Base-by-base conservation (phyloP, 2,329 filamentous ascomycete genomes). In the Aureobasidium sp. region DNA sequence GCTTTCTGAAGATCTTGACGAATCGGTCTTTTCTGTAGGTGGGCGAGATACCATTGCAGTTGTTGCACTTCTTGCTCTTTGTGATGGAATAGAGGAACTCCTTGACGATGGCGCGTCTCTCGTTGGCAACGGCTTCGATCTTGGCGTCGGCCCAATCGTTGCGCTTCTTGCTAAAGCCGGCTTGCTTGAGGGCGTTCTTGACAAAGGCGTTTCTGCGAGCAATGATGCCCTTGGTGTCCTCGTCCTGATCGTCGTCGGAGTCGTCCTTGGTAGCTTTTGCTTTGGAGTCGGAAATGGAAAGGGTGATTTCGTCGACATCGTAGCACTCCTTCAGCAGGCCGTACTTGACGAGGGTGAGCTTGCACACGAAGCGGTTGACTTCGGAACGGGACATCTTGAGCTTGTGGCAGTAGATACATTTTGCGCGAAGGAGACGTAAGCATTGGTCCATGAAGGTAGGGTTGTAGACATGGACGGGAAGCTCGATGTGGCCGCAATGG, bases 361-460 rank as follows among this genome's bases (percentile, higher is more conserved):
- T 92, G 80, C 91, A 97, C 47, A 84, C 78, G 71, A 90, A 94
- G 67, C 87, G 83, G 75, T 93, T 90, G 65, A 96, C 80, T 64
- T 90, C 84, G 59, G 86, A 83, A 53, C 87, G 84, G n/a, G 87
- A 81, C 73, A 97, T 82, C 71, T 89, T 90, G 67, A 99, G 86
- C 62, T 87, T 86, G 71, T 92, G 88, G 76, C 95, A 99, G 78
- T 96, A 97, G 64, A 88, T 83, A 74, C 94, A 99, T 75, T 93
- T 89, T 60, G 90, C 88, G 68, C 91, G 87, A 22, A 99, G 82
- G 49, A 99, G 81, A 48, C 90, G 87, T 66, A 95, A 84, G 58
- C 92, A 84, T 74, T 97, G 92, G 72, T 97, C 92, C 81, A 99
- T 88, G 71, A 97, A 97, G 1, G 91, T 89, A n/a, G 93, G 90